Percentiles rank a stretch among this genome's conserved stretches.
Evolutionary conservation across 257 asterid species (phyloP).

Genomic region (Marsdenia floribunda): DNA sequence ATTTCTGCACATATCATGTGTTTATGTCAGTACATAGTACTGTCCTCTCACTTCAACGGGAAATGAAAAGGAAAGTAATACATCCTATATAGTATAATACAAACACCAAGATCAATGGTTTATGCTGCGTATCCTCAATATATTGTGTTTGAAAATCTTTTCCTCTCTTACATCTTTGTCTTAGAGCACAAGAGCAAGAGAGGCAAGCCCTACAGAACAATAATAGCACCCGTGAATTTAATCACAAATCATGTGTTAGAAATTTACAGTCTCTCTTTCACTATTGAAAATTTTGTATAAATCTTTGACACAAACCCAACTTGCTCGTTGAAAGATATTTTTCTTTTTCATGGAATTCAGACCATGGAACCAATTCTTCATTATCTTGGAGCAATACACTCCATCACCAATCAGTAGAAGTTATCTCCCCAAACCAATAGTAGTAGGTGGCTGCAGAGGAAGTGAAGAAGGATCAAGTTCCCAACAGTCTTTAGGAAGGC

Average conservation of each 20-base stretch:
- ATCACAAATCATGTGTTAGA: neutral
- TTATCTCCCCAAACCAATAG: neutral
- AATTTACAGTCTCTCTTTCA: neutral
- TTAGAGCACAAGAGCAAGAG: neutral
- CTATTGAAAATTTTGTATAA: neutral
- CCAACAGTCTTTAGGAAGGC: conserved; percentile 80
- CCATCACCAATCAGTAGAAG: neutral
- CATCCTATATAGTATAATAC: neutral
- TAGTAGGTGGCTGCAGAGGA: conserved; percentile 33
- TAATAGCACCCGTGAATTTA: neutral
- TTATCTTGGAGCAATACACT: neutral
- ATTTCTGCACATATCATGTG: no score
- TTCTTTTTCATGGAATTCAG: neutral
- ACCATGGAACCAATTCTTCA: conserved; percentile 1
- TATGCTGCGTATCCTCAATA: neutral
- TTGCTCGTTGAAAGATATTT: neutral
- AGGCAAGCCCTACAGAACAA: neutral
- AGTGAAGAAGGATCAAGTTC: conserved; percentile 80
- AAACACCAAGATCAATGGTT: neutral
- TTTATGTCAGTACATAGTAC: neutral
- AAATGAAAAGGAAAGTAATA: neutral
- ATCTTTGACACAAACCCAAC: neutral
- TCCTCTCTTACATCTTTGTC: neutral
- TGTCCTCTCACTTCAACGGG: neutral
- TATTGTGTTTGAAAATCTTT: neutral